These are phyloP conservation scores for Fomitopsis pinicola DNA, from an alignment of 1,284 basidiomycete genomes.

Conservation along the genomic window DNA sequence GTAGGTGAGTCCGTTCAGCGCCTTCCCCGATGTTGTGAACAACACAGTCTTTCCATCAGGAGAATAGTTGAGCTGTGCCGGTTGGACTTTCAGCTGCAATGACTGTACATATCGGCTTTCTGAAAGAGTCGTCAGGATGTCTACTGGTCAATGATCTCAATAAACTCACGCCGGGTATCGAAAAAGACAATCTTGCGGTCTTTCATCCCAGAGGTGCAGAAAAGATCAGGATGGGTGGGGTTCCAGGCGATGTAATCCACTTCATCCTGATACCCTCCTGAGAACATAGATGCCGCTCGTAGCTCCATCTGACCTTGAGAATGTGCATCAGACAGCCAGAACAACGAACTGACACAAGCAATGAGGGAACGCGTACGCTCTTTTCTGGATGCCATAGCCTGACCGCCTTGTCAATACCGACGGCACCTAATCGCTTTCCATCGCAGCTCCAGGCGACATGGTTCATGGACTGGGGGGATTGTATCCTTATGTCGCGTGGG, in stretches of 20 bases:
- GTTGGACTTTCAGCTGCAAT: slow-evolving; percentile 49
- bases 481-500: slow-evolving; percentile 67
- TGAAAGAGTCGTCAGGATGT: slow-evolving; percentile 22
- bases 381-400: slow-evolving; percentile 73
- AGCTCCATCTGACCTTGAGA: slow-evolving; percentile 54
- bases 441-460: slow-evolving; percentile 81
- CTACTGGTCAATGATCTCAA: background rate
- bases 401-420: slow-evolving; percentile 74
- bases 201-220: slow-evolving; percentile 72
- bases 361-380: slow-evolving; percentile 44
- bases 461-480: slow-evolving; percentile 58
- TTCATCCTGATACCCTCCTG: slow-evolving; percentile 68
- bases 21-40: slow-evolving; percentile 55
- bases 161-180: slow-evolving; percentile 71
- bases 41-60: slow-evolving; percentile 65
- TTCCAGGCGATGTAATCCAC: slow-evolving; percentile 78
- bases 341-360: background rate
- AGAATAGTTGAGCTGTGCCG: slow-evolving; percentile 61
- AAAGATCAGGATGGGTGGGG: slow-evolving; percentile 74
- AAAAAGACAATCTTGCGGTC: slow-evolving; percentile 73
- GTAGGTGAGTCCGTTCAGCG: slow-evolving; percentile 53
- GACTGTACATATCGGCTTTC: slow-evolving; percentile 66
- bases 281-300: slow-evolving; percentile 55
- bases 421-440: slow-evolving; percentile 71
- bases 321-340: background rate